phyloP scores from a whole-genome alignment of 768 basidiomycete species.

The Kwoniella bestiolae region DNA sequence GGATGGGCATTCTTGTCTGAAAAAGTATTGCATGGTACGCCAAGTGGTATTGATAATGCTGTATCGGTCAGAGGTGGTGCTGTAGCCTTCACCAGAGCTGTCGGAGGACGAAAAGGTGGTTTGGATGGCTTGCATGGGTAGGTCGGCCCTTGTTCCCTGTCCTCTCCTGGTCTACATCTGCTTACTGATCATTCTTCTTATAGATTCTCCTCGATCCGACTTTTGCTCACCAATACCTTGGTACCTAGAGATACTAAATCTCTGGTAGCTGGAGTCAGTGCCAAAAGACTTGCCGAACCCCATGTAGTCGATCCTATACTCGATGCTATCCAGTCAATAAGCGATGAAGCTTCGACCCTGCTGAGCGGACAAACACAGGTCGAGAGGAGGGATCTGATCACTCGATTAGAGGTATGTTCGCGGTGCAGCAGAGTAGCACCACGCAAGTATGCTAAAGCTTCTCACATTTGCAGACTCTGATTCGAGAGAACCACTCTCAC shows the following conservation, averaged over 20 bases:
- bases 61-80: slow-evolving; percentile 92
- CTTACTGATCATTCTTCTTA: not conserved
- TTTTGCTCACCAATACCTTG: slow-evolving; percentile 90
- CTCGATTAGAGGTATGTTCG: slow-evolving; percentile 73
- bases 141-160: slow-evolving; percentile 58
- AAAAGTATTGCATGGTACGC: slow-evolving; percentile 95
- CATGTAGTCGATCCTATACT: slow-evolving; percentile 77
- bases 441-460: no score
- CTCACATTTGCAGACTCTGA: slow-evolving; percentile 65
- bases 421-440: no score
- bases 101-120: slow-evolving; percentile 73
- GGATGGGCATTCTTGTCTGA: slow-evolving; percentile 92
- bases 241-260: slow-evolving; percentile 93
- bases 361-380: slow-evolving; percentile 72
- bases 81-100: slow-evolving; percentile 80
- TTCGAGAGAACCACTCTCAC: slow-evolving; percentile 85
- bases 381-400: slow-evolving; percentile 68
- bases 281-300: slow-evolving; percentile 67
- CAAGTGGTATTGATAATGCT: slow-evolving; percentile 96
- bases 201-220: slow-evolving; percentile 87
- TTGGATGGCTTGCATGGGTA: slow-evolving; percentile 87
- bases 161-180: not conserved
- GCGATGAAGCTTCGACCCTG: slow-evolving; percentile 75
- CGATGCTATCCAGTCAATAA: slow-evolving; percentile 79
- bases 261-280: slow-evolving; percentile 85